Evolutionary conservation across 2,329 filamentous ascomycete genomes (phyloP).

Genomic region (Trichoderma pleuroti): DNA sequence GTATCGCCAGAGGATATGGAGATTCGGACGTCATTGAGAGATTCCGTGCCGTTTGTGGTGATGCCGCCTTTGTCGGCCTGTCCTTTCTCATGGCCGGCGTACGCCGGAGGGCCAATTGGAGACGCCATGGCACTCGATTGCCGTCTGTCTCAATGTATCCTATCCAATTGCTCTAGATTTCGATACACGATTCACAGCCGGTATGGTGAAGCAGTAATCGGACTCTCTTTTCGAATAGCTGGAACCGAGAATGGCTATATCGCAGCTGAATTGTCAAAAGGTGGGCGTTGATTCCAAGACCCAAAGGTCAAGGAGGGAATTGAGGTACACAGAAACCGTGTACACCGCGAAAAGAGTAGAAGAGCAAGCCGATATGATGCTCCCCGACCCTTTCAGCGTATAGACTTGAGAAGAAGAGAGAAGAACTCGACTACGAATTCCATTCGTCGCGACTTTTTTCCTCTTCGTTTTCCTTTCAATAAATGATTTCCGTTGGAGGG

Average conservation of each 20-base stretch:
- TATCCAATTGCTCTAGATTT: not conserved
- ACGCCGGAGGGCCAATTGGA: slow-evolving; percentile 20
- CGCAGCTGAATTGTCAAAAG: not conserved
- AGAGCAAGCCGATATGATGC: not conserved
- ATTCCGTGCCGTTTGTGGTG: not conserved
- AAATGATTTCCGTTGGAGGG: not conserved
- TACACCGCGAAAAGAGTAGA: not conserved
- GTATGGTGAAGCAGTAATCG: not conserved
- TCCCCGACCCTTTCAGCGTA: slow-evolving; percentile 21
- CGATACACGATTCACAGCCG: not conserved
- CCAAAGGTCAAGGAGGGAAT: not conserved
- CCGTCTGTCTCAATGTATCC: not conserved
- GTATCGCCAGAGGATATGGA: slow-evolving; percentile 23
- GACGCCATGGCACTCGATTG: not conserved
- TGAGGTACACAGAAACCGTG: not conserved
- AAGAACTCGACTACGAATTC: slow-evolving; percentile 28
- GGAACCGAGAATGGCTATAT: not conserved
- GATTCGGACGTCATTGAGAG: slow-evolving; percentile 14
- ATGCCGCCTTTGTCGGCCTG: not conserved
- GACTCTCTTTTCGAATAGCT: not conserved
- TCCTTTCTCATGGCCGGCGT: slow-evolving; percentile 26
- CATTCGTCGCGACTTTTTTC: slow-evolving; percentile 23
- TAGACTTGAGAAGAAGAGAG: slow-evolving; percentile 27
- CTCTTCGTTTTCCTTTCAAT: not conserved
- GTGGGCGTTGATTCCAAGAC: not conserved